A percentile compares a stretch with the other conserved stretches of the same genome.
Evolutionary conservation across 768 basidiomycete species (phyloP).

Genomic region (Mycena venus): DNA sequence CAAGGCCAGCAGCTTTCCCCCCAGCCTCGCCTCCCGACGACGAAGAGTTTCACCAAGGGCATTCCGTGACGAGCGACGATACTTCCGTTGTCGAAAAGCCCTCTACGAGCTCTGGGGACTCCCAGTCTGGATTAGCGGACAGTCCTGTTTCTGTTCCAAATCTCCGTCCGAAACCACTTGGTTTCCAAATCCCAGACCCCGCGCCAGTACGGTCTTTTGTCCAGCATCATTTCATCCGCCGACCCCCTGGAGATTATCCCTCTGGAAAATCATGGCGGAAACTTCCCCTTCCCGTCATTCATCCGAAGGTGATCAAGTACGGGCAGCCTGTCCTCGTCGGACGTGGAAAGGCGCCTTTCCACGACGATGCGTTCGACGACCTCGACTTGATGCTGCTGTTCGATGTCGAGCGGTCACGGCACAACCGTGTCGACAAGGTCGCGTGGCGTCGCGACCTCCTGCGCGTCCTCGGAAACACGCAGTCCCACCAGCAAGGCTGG

Average conservation of each 20-base stretch:
- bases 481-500: slow-evolving; percentile 55
- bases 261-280: slow-evolving; percentile 44
- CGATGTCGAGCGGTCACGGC: slow-evolving; percentile 9
- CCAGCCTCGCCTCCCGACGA: slow-evolving; percentile 25
- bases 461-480: slow-evolving; percentile 48
- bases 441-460: slow-evolving; percentile 35
- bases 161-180: background rate
- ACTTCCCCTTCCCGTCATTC: slow-evolving; percentile 23
- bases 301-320: slow-evolving; percentile 20
- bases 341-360: slow-evolving; percentile 12
- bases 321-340: slow-evolving; percentile 17
- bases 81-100: slow-evolving; percentile 6
- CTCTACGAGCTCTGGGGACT: slow-evolving; percentile 16
- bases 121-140: background rate
- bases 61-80: background rate
- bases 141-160: background rate
- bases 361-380: slow-evolving; percentile 34
- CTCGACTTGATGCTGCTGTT: slow-evolving; percentile 24
- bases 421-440: slow-evolving; percentile 24
- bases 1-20: slow-evolving; percentile 29
- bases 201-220: background rate
- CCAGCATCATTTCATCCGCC: slow-evolving; percentile 11
- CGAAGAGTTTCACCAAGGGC: background rate
- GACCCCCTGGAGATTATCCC: slow-evolving; percentile 32
- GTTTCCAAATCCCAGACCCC: slow-evolving; percentile 24